Percentiles rank a stretch among this genome's conserved stretches.
Evolutionary conservation across 306 rosid species (phyloP).

Genomic region (Malus sylvestris): DNA sequence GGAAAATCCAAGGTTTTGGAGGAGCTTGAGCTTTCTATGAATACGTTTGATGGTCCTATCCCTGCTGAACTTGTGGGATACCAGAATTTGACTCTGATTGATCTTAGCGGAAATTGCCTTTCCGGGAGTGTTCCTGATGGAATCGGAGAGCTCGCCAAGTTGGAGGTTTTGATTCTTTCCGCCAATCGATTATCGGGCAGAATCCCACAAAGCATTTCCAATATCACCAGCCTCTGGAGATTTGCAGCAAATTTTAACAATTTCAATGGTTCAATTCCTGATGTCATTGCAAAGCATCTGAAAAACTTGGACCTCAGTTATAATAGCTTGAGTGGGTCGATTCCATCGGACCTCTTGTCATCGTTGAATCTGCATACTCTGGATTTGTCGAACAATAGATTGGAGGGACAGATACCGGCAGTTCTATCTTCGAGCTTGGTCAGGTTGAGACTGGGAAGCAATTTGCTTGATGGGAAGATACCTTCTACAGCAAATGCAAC

Average conservation of each 20-base stretch:
- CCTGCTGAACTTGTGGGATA: conserved; percentile 33
- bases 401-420: conserved; percentile 45
- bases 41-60: conserved; percentile 26
- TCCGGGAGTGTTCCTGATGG: conserved; percentile 35
- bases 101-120: conserved; percentile 27
- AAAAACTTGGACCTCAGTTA: conserved; percentile 56
- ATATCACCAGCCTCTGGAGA: conserved; percentile 36
- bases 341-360: conserved; percentile 55
- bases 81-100: conserved; percentile 41
- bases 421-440: conserved; percentile 34
- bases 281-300: conserved; percentile 41
- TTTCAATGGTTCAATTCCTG: conserved; percentile 39
- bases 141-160: conserved; percentile 49
- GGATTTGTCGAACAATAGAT: conserved; percentile 50
- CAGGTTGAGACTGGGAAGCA: conserved; percentile 71
- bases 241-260: conserved; percentile 62
- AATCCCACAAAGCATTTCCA: conserved; percentile 40
- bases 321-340: conserved; percentile 27
- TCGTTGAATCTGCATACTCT: conserved; percentile 26
- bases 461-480: conserved; percentile 35
- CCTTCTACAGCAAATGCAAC: conserved; percentile 16
- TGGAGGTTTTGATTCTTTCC: conserved; percentile 59
- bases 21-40: conserved; percentile 45
- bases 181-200: conserved; percentile 32
- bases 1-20: conserved; percentile 49